Evolutionary conservation across 495 filamentous ascomycete genomes (phyloP).

Genomic region (Aspergillus affinis): DNA sequence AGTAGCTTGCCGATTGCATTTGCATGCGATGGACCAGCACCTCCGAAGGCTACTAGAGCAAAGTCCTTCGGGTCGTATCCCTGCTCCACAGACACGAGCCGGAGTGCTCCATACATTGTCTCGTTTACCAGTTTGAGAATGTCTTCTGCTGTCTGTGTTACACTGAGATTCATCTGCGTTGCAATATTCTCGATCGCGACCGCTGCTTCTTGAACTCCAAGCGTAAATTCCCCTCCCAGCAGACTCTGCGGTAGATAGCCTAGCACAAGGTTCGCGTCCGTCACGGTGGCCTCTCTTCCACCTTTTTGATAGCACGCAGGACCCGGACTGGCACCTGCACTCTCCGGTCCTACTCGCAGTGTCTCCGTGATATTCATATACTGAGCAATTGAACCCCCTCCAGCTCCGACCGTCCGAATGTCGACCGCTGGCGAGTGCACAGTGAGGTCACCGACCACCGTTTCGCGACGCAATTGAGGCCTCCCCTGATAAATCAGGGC

Average conservation of each 20-base stretch:
- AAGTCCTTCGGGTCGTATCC: conserved; percentile 54
- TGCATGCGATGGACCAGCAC: conserved; percentile 50
- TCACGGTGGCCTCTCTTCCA: conserved; percentile 45
- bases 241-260: conserved; percentile 48
- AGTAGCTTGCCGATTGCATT: conserved; percentile 50
- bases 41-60: conserved; percentile 52
- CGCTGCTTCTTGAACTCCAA: conserved; percentile 40
- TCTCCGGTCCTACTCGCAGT: conserved; percentile 49
- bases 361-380: conserved; percentile 50
- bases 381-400: conserved; percentile 47
- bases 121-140: conserved; percentile 51
- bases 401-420: conserved; percentile 50
- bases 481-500: conserved; percentile 47
- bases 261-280: conserved; percentile 50
- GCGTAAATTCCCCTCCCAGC: conserved; percentile 44
- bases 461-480: conserved; percentile 48
- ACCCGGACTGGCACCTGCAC: conserved; percentile 46
- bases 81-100: conserved; percentile 51
- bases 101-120: conserved; percentile 51
- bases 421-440: conserved; percentile 50
- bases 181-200: conserved; percentile 41
- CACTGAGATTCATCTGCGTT: conserved; percentile 40
- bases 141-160: conserved; percentile 45
- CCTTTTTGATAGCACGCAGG: conserved; percentile 51
- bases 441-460: conserved; percentile 43